Conservation (phyloP, 2,329 filamentous ascomycete species). For the Penicillium sp. region DNA sequence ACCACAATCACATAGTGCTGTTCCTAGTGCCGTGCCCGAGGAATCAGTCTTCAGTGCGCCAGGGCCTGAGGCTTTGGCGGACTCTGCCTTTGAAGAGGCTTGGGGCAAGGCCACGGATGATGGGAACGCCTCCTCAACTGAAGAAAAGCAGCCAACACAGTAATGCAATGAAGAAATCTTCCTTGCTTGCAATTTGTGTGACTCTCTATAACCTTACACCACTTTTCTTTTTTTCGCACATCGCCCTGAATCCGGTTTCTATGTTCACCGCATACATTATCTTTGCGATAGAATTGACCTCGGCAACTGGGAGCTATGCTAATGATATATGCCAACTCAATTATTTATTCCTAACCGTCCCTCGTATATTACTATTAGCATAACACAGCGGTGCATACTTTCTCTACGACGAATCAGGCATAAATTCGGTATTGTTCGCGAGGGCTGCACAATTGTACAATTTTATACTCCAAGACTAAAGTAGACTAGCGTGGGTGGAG, state of each 20-base stretch:
- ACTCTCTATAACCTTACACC: slow-evolving; percentile 9
- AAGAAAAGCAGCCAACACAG: slow-evolving; percentile 1
- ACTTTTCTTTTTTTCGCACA: slow-evolving; percentile 3
- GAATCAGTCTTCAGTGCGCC: not conserved
- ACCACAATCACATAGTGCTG: not conserved
- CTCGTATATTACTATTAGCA: no score
- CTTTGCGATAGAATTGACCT: slow-evolving; percentile 1
- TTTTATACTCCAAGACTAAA: not conserved
- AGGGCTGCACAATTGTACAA: not conserved
- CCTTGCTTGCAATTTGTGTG: not conserved
- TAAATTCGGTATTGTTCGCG: not conserved
- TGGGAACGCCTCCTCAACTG: slow-evolving; percentile 5
- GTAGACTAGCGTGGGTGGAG: not conserved
- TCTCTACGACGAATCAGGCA: not conserved
- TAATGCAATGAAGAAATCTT: not conserved
- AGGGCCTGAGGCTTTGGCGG: slow-evolving; percentile 7
- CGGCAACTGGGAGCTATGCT: not conserved
- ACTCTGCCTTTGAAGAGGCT: slow-evolving; percentile 29
- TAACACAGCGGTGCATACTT: not conserved
- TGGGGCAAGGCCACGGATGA: slow-evolving; percentile 34
- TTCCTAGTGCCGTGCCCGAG: not conserved
- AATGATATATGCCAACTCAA: slow-evolving; percentile 4
- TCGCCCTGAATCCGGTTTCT: not conserved
- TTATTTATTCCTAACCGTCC: not conserved
- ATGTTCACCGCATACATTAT: not conserved